phyloP scores from a whole-genome alignment of 1,284 basidiomycete genomes.

The Megacollybia platyphylla region DNA sequence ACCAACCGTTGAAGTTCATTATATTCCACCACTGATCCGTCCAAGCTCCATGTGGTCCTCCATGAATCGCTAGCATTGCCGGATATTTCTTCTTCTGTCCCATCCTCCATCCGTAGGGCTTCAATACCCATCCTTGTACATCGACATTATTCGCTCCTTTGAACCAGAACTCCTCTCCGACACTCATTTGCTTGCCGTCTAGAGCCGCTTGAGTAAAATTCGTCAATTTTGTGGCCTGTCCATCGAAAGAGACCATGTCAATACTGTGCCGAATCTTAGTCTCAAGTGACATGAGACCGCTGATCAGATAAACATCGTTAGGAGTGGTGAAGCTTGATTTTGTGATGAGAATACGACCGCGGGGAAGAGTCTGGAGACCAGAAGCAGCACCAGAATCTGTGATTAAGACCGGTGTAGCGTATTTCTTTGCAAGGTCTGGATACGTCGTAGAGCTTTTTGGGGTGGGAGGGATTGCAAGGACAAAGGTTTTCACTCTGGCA shows the following conservation, averaged over 20 bases:
- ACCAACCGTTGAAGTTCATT: slow-evolving; percentile 76
- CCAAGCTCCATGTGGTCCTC: slow-evolving; percentile 75
- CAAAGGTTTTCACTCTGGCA: slow-evolving; percentile 63
- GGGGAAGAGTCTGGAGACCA: slow-evolving; percentile 43
- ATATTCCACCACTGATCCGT: slow-evolving; percentile 74
- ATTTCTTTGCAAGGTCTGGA: slow-evolving; percentile 33
- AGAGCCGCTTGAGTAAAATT: slow-evolving; percentile 46
- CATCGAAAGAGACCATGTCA: slow-evolving; percentile 14
- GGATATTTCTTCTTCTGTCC: slow-evolving; percentile 68
- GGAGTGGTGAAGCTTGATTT: slow-evolving; percentile 60
- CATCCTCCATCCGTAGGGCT: slow-evolving; percentile 61
- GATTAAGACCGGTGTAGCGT: slow-evolving; percentile 40
- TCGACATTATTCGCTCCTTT: slow-evolving; percentile 53
- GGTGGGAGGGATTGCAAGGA: slow-evolving; percentile 50
- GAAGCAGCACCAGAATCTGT: slow-evolving; percentile 44
- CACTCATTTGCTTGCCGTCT: slow-evolving; percentile 38
- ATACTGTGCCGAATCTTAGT: slow-evolving; percentile 21
- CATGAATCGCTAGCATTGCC: slow-evolving; percentile 62
- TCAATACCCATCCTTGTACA: slow-evolving; percentile 77
- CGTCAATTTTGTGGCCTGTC: slow-evolving; percentile 40
- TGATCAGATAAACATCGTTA: slow-evolving; percentile 59
- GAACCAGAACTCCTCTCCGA: slow-evolving; percentile 78
- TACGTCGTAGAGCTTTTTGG: slow-evolving; percentile 37
- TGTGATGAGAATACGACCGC: slow-evolving; percentile 52
- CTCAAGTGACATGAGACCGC: slow-evolving; percentile 25